Base-by-base conservation (phyloP, 2,329 filamentous ascomycete species). In the Pseudocercospora macadamiae region DNA sequence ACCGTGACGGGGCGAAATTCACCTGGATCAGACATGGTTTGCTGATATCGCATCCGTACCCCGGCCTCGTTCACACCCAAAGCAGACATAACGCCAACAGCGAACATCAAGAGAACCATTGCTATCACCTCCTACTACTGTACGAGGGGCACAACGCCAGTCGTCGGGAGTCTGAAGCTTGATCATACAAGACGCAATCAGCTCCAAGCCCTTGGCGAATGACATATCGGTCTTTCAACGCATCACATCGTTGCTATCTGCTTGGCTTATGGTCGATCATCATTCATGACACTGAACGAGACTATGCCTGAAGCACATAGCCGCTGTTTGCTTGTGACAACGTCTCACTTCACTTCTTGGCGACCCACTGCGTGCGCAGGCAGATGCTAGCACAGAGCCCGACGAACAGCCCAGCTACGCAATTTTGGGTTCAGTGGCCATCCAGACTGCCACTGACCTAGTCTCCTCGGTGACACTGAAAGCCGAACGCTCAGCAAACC, bases 281-380 rank as follows among this genome's bases (percentile, higher is more conserved):
- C 58, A 61, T 57, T 51, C 26, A 54, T 26, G 21, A 51, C 21
- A 37, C 51, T 55, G 34, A 54, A 55, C 47, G 32, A 39, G 30
- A 45, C 26, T 48, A n/a, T 21, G 7, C 52, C 52, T 19, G 26
- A 55, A 57, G 59, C 49, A 57, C 56, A 61, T 49, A 49, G 47
- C 44, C 26, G 19, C 51, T 10, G 51, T 57, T 54, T 62, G 60
- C 60, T 55, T 51, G 57, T 53, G 28, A 47, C 58, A 26, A 47
- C 57, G 63, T 61, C 60, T 63, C 60, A 63, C 57, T 57, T 51
- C 54, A 47, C 42, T 1, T 36, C 63, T 65, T 65, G 63, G 63
- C 63, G 60, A 61, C 56, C 60, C 60, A 63, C 60, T 30, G 23
- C 37, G 39, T 44, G 7, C 45, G 42, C 60, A 60, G 60, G 58